Conservation (phyloP, 2,329 filamentous ascomycete species). For the Fusarium decemcellulare region DNA sequence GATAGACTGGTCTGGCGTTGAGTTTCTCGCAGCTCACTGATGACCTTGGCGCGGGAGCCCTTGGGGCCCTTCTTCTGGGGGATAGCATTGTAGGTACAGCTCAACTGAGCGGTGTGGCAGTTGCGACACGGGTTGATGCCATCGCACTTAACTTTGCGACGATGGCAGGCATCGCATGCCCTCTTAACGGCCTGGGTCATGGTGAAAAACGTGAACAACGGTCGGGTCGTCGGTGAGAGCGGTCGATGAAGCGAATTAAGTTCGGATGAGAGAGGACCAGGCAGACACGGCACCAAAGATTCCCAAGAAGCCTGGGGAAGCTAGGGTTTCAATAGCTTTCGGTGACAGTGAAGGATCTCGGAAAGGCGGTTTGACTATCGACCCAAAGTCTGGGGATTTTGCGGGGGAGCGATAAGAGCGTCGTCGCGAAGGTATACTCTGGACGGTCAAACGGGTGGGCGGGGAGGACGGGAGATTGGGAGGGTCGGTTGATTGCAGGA, state of each 20-base stretch:
- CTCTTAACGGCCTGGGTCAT: constrained; percentile 69
- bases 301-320: constrained; percentile 11
- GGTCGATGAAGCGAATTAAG: constrained; percentile 21
- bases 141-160: constrained; percentile 82
- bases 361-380: constrained; percentile 30
- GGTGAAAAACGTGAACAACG: constrained; percentile 28
- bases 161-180: constrained; percentile 81
- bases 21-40: constrained; percentile 79
- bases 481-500: constrained; percentile 41
- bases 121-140: constrained; percentile 80
- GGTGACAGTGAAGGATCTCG: constrained; percentile 18
- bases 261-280: constrained; percentile 18
- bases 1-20: constrained; percentile 77
- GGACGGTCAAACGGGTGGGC: constrained; percentile 37
- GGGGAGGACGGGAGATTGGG: constrained; percentile 34
- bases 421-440: constrained; percentile 42
- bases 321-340: constrained; percentile 17
- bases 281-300: constrained; percentile 12
- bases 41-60: constrained; percentile 81
- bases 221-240: constrained; percentile 20
- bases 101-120: constrained; percentile 75
- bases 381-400: constrained; percentile 49
- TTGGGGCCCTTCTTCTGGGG: constrained; percentile 85
- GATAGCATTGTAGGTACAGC: constrained; percentile 82
- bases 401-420: constrained; percentile 47